Evolutionary conservation across 495 filamentous ascomycete species (phyloP), one percentile per base, ranked within the genome.

Genomic region (Letharia columbiana): DNA sequence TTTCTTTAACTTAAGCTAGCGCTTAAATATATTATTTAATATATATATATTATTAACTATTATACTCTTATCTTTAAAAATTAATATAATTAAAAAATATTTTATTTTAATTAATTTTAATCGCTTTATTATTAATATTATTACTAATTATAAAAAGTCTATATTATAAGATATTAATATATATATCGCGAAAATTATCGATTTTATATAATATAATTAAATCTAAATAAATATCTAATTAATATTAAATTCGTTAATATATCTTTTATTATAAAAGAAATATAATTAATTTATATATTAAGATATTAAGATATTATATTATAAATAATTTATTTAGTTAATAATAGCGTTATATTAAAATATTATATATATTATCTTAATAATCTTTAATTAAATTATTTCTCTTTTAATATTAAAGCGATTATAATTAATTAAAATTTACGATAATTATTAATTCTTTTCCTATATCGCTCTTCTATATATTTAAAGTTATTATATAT

Each of bases 401-500:
- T 18, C 12, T 40, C n/a, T 61, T 35, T 20, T 61, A 61, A 17
- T 4, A 3, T 13, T 61, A 42, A 41, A 11, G 6, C 35, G 35
- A 61, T 61, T 41, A 37, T 15, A 42, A 61, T 35, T 35, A 28
- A 50, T 42, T 47, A 47, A 31, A 44, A 49, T 49, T 41, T 2
- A 0, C 11, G 17, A 33, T 49, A 49, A 50, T 63, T 49, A 49
- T n/a, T 50, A 18, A 49, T n/a, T 31, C 45, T 44, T 49, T 63
- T 31, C 9, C n/a, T 47, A 20, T 10, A 49, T 3, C 31, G 5
- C 5, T 28, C 2, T 62, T 62, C 61, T 63, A 62, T 47, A 62
- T 45, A 62, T 18, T 62, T 62, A 47, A 50, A 63, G 33, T 63
- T 63, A 63, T 63, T 63, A 63, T 63, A 63, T 45, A 44, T 63